phyloP scores from a whole-genome alignment of 2,329 filamentous ascomycete genomes.

The Alternaria brassicae region DNA sequence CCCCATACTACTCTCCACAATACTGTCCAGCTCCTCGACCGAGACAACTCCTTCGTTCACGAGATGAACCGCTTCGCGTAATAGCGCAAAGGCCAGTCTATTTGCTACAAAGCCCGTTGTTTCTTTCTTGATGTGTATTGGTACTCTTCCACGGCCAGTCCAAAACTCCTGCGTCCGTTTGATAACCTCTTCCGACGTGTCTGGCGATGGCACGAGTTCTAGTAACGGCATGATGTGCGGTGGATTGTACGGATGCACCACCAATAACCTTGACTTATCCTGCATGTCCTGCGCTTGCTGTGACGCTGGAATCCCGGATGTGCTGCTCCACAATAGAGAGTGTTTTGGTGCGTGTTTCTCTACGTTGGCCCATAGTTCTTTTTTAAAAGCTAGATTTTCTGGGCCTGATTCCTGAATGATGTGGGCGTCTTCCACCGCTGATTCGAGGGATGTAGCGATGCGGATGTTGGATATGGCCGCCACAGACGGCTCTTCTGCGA shows the following conservation, averaged over 20 bases:
- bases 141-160: constrained; percentile 51
- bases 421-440: constrained; percentile 56
- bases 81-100: constrained; percentile 63
- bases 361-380: constrained; percentile 59
- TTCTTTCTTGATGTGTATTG: constrained; percentile 61
- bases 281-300: constrained; percentile 55
- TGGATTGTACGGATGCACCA: constrained; percentile 69
- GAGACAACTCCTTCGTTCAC: constrained; percentile 61
- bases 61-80: constrained; percentile 63
- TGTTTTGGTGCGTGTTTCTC: constrained; percentile 53
- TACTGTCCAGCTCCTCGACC: constrained; percentile 61
- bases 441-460: constrained; percentile 40
- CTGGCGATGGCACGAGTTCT: constrained; percentile 62
- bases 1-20: constrained; percentile 47
- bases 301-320: constrained; percentile 64
- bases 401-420: constrained; percentile 68
- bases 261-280: constrained; percentile 56
- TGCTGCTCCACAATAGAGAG: constrained; percentile 65
- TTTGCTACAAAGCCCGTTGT: constrained; percentile 65
- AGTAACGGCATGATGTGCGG: constrained; percentile 68
- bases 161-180: constrained; percentile 57
- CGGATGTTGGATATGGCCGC: constrained; percentile 45
- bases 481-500: constrained; percentile 25
- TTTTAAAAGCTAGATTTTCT: constrained; percentile 62
- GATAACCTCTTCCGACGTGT: constrained; percentile 51